These are phyloP conservation scores for Camelina neglecta DNA, from an alignment of 345 rosid genomes.

Conservation along the genomic window DNA sequence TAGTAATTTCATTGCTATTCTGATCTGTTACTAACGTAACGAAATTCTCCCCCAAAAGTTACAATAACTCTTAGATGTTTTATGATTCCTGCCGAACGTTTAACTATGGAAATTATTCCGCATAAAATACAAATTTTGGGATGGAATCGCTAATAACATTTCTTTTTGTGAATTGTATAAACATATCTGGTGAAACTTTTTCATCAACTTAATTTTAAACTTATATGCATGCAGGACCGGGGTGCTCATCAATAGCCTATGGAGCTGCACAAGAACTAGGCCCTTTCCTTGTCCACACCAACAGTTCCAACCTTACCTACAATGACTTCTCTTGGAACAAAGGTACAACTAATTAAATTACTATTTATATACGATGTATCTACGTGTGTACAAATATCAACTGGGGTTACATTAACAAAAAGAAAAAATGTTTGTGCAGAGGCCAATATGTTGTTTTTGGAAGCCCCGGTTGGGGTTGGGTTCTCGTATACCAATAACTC, in stretches of 20 bases:
- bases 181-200: background rate
- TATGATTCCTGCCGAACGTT: background rate
- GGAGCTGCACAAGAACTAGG: conserved; percentile 89
- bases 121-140: background rate
- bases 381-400: background rate
- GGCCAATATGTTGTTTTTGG: conserved; percentile 80
- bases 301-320: conserved; percentile 46
- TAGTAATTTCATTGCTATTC: background rate
- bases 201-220: background rate
- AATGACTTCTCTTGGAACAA: conserved; percentile 72
- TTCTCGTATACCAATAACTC: conserved; percentile 77
- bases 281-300: conserved; percentile 57
- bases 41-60: background rate
- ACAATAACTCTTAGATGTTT: background rate
- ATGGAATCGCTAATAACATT: background rate
- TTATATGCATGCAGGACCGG: conserved; percentile 59
- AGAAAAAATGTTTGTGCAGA: conserved; percentile 39
- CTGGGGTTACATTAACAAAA: background rate
- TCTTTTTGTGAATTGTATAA: background rate
- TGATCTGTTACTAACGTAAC: background rate
- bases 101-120: background rate
- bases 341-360: conserved; percentile 44
- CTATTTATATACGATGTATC: background rate
- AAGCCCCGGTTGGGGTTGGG: conserved; percentile 86
- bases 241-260: conserved; percentile 79